A percentile compares a stretch with the other conserved stretches of the same genome.
These are phyloP conservation scores for Metschnikowia chrysomelidarum DNA, from an alignment of 805 yeast species.

Conservation along the genomic window DNA sequence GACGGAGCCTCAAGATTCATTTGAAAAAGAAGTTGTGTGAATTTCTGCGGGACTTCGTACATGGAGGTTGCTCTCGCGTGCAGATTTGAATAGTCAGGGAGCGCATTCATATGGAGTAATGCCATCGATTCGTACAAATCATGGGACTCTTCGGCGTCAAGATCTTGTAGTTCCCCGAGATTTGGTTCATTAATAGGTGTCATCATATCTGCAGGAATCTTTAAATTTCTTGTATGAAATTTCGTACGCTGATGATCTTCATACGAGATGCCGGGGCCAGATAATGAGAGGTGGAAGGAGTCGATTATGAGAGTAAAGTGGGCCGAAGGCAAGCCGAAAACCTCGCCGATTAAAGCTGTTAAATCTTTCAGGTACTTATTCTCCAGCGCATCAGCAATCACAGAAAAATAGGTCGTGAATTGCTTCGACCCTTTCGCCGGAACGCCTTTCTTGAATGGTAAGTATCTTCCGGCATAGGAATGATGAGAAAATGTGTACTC, in stretches of 20 bases:
- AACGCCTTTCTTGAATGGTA: conserved; percentile 10
- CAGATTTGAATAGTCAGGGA: conserved; percentile 11
- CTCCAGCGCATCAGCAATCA: background rate
- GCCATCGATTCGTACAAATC: conserved; percentile 17
- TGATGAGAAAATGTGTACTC: conserved; percentile 15
- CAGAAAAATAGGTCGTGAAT: conserved; percentile 3
- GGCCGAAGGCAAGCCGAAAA: conserved; percentile 11
- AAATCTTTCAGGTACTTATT: conserved; percentile 13
- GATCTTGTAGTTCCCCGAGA: background rate
- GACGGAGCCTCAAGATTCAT: no score
- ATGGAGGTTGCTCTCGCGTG: conserved; percentile 14
- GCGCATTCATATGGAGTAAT: conserved; percentile 16
- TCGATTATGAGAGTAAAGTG: conserved; percentile 3
- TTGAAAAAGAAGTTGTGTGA: background rate
- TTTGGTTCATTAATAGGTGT: background rate
- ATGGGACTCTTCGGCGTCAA: background rate
- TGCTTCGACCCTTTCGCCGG: conserved; percentile 16
- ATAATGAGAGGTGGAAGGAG: background rate
- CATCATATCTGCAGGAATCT: background rate
- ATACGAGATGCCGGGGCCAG: background rate
- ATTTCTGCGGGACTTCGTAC: conserved; percentile 9
- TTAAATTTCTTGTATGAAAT: background rate
- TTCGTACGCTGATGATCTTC: background rate
- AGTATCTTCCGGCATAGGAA: conserved; percentile 15
- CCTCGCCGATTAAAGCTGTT: conserved; percentile 5